Base-by-base conservation (phyloP, 2,329 filamentous ascomycete species). In the Trematosphaeria pertusa region DNA sequence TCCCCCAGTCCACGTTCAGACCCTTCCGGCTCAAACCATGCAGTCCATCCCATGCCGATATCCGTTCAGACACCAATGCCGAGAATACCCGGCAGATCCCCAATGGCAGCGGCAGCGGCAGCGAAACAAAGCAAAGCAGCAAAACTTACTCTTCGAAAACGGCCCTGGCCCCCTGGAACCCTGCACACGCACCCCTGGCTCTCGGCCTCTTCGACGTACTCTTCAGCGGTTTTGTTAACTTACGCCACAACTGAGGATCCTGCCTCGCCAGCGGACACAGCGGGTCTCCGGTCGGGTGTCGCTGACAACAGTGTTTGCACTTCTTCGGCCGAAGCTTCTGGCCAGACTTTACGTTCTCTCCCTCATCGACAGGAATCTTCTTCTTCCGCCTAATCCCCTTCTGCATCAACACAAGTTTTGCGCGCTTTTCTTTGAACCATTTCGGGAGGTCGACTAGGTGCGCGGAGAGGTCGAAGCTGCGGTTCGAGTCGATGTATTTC, bases 221-320 rank as follows among this genome's bases (percentile, higher is more conserved):
- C 4, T 43, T 33, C 5, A 46, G 19, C 21, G 39, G 42, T 37
- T 46, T 52, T 4, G 48, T 55, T 32, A 57, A 11, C 14, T 20
- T 18, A 28, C 43, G 6, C 55, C 54, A 55, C 22, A 14, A 17
- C 8, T 18, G 30, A 11, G 32, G 30, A 9, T 43, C 28, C n/a
- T 21, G 17, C 19, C 45, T 43, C 4, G 41, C 40, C 43, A 42
- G 36, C 18, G 47, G 51, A 34, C 54, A 58, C 8, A 56, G 19
- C 2, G 39, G 31, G 36, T 56, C 49, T 1, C 31, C 34, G 4
- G 40, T 17, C 2, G 9, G 8, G 24, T 60, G 54, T 36, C 57
- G 46, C 37, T 49, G 46, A n/a, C 17, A 48, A 24, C 54, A 60
- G 14, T 38, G 39, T 48, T 51, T 54, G 30, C 56, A 59, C 37